Percentiles rank a stretch among this genome's conserved stretches.
Conservation (phyloP, 495 filamentous ascomycete genomes). For the Filosporella fistucella region DNA sequence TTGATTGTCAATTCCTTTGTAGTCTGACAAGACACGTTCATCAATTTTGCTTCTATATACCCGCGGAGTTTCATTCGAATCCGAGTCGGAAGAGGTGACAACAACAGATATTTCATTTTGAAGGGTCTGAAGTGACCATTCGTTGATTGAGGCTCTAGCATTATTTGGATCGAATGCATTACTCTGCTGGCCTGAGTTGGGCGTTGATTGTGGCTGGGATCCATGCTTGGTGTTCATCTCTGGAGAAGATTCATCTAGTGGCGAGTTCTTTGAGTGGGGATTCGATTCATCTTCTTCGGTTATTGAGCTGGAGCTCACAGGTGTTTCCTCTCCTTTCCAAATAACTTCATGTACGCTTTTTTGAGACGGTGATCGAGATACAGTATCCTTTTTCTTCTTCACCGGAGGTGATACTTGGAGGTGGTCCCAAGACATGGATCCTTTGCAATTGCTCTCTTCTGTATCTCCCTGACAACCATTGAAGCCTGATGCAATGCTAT, state of each 20-base stretch:
- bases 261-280: no score
- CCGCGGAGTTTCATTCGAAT: neutral
- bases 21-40: neutral
- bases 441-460: neutral
- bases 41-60: neutral
- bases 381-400: neutral
- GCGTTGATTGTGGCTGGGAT: neutral
- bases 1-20: neutral
- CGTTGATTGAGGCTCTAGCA: conserved; percentile 6
- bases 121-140: neutral
- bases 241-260: neutral
- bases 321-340: conserved; percentile 7
- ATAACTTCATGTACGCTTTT: conserved; percentile 18
- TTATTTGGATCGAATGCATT: conserved; percentile 12
- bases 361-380: conserved; percentile 3
- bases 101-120: conserved; percentile 3
- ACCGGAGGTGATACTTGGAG: neutral
- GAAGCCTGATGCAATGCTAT: no score
- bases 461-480: no score
- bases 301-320: neutral
- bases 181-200: neutral
- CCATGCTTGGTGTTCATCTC: neutral
- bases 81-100: conserved; percentile 1
- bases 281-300: conserved; percentile 4
- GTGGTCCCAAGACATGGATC: neutral